Percentiles rank a stretch among this genome's conserved stretches.
These are phyloP conservation scores for Pharus latifolius DNA, from an alignment of 176 grass and related monocot species.

Conservation along the genomic window DNA sequence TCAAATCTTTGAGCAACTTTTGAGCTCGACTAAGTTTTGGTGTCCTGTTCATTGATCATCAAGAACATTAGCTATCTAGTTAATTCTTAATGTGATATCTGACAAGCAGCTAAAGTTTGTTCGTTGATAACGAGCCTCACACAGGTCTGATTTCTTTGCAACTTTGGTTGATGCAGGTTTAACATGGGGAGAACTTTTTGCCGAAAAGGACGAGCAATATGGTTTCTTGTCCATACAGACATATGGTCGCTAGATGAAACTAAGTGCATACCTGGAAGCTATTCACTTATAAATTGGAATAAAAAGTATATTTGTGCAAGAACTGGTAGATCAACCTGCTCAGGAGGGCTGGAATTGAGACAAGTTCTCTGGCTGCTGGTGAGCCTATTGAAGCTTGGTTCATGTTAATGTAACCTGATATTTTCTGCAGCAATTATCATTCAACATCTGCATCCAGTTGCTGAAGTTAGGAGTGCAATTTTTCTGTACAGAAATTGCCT, in stretches of 20 bases:
- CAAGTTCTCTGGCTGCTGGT: neutral
- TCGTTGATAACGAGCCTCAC: neutral
- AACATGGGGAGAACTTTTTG: neutral
- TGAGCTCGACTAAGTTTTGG: neutral
- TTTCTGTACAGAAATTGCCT: neutral
- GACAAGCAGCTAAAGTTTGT: neutral
- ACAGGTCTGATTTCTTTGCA: neutral
- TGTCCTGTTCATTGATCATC: neutral
- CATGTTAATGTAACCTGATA: neutral
- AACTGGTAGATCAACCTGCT: neutral
- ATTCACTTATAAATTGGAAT: neutral
- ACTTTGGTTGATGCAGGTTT: conserved; percentile 1
- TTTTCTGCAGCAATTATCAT: neutral
- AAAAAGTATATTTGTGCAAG: neutral
- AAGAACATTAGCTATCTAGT: neutral
- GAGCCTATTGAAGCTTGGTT: neutral
- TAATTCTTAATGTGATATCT: neutral
- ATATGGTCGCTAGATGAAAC: neutral
- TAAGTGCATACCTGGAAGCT: neutral
- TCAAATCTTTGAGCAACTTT: neutral
- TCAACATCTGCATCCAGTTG: neutral
- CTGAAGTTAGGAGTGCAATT: neutral
- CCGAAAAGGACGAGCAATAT: neutral
- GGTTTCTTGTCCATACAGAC: conserved; percentile 12
- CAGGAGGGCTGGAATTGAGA: too few species aligned